Evolutionary conservation across 331 rosid species (phyloP).

Genomic region (Malus hybrid): DNA sequence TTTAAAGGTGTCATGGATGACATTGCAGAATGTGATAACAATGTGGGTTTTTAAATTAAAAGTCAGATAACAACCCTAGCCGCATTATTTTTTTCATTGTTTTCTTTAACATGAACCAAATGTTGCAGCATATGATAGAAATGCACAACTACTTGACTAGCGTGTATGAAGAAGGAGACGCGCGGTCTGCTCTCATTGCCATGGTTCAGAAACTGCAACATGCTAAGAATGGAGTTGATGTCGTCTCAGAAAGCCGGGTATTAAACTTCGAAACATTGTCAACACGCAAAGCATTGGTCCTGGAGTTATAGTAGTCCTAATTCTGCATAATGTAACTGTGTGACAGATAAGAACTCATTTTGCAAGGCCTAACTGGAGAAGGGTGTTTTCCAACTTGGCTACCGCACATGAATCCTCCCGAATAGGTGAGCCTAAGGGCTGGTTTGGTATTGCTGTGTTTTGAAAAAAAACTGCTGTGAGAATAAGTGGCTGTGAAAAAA

Average conservation of each 20-base stretch:
- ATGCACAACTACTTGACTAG: constrained; percentile 87
- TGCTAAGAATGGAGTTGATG: constrained; percentile 71
- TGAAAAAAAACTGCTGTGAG: too few species aligned
- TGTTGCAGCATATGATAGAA: constrained; percentile 67
- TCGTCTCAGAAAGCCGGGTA: constrained; percentile 87
- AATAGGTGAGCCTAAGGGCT: constrained; percentile 56
- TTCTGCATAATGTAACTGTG: constrained; percentile 3
- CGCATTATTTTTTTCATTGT: background rate
- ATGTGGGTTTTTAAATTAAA: constrained; percentile 34
- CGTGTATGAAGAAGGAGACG: constrained; percentile 87
- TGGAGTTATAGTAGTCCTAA: background rate
- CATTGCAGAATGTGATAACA: constrained; percentile 55
- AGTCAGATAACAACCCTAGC: background rate
- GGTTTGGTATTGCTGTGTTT: too few species aligned
- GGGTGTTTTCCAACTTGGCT: constrained; percentile 57
- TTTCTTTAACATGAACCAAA: background rate
- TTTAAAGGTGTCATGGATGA: constrained; percentile 97
- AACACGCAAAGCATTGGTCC: background rate
- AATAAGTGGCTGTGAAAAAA: too few species aligned
- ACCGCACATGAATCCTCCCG: constrained; percentile 40
- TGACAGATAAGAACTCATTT: constrained; percentile 81
- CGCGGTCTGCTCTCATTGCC: constrained; percentile 69
- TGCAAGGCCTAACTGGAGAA: constrained; percentile 87
- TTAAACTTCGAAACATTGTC: background rate
- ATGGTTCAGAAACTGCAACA: constrained; percentile 78